phyloP scores from a whole-genome alignment of 768 basidiomycete genomes.

The Boletus fagicola region DNA sequence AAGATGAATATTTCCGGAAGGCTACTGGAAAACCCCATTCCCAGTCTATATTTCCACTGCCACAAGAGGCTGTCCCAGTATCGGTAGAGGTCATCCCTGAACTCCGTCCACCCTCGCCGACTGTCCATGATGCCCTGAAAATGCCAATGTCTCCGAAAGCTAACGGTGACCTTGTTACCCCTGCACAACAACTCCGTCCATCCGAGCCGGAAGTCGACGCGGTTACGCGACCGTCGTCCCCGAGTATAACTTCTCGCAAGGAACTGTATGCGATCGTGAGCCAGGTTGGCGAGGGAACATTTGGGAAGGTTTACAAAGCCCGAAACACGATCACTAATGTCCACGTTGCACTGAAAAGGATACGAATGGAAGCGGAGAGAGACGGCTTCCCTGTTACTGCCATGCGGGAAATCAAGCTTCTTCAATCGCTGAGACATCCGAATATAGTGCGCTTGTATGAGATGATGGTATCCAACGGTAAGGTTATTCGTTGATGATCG shows the following conservation, averaged over 20 bases:
- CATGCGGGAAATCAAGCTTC: slow-evolving; percentile 96
- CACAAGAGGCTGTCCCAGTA: slow-evolving; percentile 12
- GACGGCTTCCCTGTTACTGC: slow-evolving; percentile 99
- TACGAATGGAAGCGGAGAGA: slow-evolving; percentile 95
- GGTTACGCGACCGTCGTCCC: slow-evolving; percentile 29
- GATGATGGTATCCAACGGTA: slow-evolving; percentile 99
- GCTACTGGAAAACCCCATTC: slow-evolving; percentile 1
- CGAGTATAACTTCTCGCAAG: slow-evolving; percentile 31
- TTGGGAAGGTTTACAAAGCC: slow-evolving; percentile 98
- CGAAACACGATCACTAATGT: slow-evolving; percentile 72
- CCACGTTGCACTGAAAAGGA: slow-evolving; percentile 90
- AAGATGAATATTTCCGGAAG: slow-evolving; percentile 18
- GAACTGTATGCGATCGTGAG: slow-evolving; percentile 84
- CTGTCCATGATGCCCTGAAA: slow-evolving; percentile 21
- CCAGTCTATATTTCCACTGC: not conserved
- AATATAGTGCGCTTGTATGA: slow-evolving; percentile 91
- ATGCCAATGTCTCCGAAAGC: slow-evolving; percentile 24
- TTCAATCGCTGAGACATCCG: slow-evolving; percentile 85
- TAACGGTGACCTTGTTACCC: slow-evolving; percentile 23
- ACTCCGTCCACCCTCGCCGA: slow-evolving; percentile 18
- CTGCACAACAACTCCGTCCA: slow-evolving; percentile 19
- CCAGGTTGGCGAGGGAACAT: slow-evolving; percentile 98
- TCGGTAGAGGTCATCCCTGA: slow-evolving; percentile 13
- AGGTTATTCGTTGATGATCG: slow-evolving; percentile 17
- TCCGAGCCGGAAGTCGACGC: slow-evolving; percentile 26